These are phyloP conservation scores for Pestalotiopsis sp. DNA, from an alignment of 2,329 filamentous ascomycete genomes.

Conservation along the genomic window DNA sequence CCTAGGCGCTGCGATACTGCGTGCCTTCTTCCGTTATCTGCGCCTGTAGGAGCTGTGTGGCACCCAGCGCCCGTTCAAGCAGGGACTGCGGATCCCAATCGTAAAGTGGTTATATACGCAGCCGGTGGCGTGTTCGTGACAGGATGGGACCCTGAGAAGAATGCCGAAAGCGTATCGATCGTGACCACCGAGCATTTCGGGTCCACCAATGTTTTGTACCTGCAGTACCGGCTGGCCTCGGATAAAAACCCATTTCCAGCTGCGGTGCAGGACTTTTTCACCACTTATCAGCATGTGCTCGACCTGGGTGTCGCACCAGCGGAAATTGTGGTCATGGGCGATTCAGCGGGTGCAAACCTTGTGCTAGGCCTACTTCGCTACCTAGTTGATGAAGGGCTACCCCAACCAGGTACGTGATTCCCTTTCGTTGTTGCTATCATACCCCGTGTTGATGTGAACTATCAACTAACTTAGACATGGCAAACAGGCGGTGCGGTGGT, in stretches of 20 bases:
- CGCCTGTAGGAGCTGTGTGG: constrained; percentile 18
- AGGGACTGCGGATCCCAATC: neutral
- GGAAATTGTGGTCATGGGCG: constrained; percentile 19
- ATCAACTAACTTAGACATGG: constrained; percentile 9
- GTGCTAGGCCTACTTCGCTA: constrained; percentile 20
- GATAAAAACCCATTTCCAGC: constrained; percentile 18
- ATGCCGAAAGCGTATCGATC: neutral
- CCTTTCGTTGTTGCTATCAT: neutral
- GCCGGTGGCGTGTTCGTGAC: constrained; percentile 20
- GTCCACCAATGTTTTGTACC: constrained; percentile 13
- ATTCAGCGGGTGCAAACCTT: constrained; percentile 23
- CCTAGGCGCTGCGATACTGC: constrained; percentile 13
- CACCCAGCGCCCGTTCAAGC: constrained; percentile 5
- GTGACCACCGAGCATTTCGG: constrained; percentile 13
- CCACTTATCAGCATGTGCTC: constrained; percentile 18
- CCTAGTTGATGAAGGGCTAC: constrained; percentile 16
- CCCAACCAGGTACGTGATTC: constrained; percentile 18
- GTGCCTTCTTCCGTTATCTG: constrained; percentile 14
- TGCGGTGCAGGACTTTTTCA: constrained; percentile 19
- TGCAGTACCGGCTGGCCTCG: constrained; percentile 19
- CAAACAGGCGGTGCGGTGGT: constrained; percentile 15
- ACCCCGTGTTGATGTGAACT: neutral
- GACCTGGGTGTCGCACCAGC: constrained; percentile 16
- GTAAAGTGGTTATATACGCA: constrained; percentile 14
- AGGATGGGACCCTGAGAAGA: constrained; percentile 15